Base-by-base conservation (phyloP, 2,329 filamentous ascomycete species). In the Dactylellina haptotyla region DNA sequence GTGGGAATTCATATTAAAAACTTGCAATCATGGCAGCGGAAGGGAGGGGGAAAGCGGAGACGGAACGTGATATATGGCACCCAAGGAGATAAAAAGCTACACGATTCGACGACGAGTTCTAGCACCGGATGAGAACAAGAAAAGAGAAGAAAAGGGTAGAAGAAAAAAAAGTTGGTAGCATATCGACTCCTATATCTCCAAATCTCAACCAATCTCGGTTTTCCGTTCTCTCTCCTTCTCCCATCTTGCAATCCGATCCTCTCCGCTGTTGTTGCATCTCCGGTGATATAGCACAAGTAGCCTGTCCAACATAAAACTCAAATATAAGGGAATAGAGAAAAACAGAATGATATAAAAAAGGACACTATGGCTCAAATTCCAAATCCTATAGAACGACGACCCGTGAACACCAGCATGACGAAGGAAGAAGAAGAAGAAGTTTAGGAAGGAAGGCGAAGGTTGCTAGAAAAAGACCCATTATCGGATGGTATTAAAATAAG, bases 371-470 rank as follows among this genome's bases (percentile, higher is more conserved):
- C 67, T 72, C 67, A 65, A 72, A 72, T 72, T 72, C 58, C 67
- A 72, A 72, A 72, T 72, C 67, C 67, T 72, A 72, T 65, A 65
- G 61, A 59, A 72, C 45, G 59, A 72, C 67, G 67, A 72, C 67
- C 67, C 45, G 46, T 72, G 34, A 72, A 72, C 67, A 72, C 67
- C 67, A 56, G 59, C 45, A 65, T 72, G 59, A 72, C 57, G 62
- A 67, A 67, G 34, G 51, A 41, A 64, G 25, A 45, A 53, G 51
- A 71, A 45, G n/a, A n/a, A n/a, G n/a, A n/a, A 64, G 45, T 59
- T 59, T 48, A 41, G 45, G 32, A 51, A 25, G 30, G 56, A 58
- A n/a, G 30, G 58, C 8, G 25, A 9, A 23, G 10, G 18, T 12
- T 25, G 41, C 48, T 16, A 43, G 41, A 53, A 34, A 58, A 53